A percentile compares a stretch with the other conserved stretches of the same genome.
phyloP scores from a whole-genome alignment of 257 asterid genomes.

The Orobanche coerulescens region DNA sequence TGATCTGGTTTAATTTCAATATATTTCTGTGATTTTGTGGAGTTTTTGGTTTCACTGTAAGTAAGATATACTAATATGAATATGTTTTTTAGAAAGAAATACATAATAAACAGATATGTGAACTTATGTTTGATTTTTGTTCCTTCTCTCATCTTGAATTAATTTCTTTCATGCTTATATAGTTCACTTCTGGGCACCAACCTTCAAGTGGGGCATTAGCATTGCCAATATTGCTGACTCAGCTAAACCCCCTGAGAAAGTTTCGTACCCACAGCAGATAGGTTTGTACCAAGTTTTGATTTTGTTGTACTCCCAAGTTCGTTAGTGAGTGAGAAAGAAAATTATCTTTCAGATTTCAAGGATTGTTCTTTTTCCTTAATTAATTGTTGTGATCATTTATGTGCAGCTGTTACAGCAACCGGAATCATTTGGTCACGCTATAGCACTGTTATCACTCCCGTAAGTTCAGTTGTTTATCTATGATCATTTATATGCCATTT shows the following conservation, averaged over 20 bases:
- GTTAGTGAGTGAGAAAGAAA: too few species aligned
- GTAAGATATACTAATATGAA: background rate
- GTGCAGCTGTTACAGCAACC: slow-evolving; percentile 11
- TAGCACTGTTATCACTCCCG: slow-evolving; percentile 12
- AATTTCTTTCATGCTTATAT: background rate
- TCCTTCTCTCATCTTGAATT: background rate
- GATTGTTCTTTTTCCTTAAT: too few species aligned
- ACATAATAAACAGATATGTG: background rate
- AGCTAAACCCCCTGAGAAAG: slow-evolving; percentile 56
- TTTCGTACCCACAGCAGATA: slow-evolving; percentile 29
- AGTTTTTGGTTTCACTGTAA: background rate
- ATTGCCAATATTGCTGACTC: slow-evolving; percentile 66
- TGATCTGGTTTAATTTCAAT: background rate
- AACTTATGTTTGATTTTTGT: too few species aligned
- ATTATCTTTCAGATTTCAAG: too few species aligned
- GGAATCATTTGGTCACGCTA: slow-evolving; percentile 9
- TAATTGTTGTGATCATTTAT: slow-evolving; percentile 9
- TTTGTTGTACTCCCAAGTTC: background rate
- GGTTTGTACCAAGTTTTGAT: background rate
- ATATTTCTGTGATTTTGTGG: background rate
- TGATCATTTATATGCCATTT: background rate
- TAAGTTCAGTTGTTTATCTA: background rate
- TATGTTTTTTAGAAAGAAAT: background rate
- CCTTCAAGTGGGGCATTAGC: slow-evolving; percentile 80
- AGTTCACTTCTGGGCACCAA: slow-evolving; percentile 85